Evolutionary conservation across 768 basidiomycete genomes (phyloP).

Genomic region (Russula sp.): DNA sequence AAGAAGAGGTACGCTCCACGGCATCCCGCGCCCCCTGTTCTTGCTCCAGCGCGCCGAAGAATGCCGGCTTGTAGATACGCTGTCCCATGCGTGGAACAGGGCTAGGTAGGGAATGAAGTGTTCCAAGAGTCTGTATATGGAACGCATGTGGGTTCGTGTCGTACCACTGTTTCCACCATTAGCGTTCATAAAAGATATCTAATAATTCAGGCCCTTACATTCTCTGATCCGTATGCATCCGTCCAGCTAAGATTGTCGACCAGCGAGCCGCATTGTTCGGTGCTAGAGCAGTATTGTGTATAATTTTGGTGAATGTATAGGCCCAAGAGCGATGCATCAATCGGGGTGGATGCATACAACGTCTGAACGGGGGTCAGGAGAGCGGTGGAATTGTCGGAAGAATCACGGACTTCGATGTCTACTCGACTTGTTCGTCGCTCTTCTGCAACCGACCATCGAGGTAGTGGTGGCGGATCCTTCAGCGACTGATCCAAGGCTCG

Average conservation of each 20-base stretch:
- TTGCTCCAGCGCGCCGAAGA: conserved; percentile 59
- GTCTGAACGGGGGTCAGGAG: conserved; percentile 36
- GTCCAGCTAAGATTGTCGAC: conserved; percentile 73
- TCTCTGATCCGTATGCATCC: conserved; percentile 61
- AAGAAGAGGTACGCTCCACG: conserved; percentile 49
- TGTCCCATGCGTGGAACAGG: conserved; percentile 78
- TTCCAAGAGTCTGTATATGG: conserved; percentile 73
- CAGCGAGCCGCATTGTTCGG: conserved; percentile 67
- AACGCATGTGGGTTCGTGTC: conserved; percentile 80
- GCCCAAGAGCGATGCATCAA: conserved; percentile 85
- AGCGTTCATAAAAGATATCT: not conserved
- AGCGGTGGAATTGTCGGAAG: not conserved
- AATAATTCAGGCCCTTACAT: conserved; percentile 28
- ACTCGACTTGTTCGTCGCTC: conserved; percentile 66
- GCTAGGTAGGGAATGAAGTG: conserved; percentile 79
- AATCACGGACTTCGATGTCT: conserved; percentile 57
- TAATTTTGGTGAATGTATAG: conserved; percentile 95
- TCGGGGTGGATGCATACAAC: conserved; percentile 78
- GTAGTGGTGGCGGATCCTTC: conserved; percentile 50
- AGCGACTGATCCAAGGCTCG: conserved; percentile 50
- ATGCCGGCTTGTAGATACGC: conserved; percentile 81
- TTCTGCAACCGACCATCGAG: conserved; percentile 52
- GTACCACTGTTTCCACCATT: conserved; percentile 42
- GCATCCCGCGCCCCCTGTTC: conserved; percentile 58
- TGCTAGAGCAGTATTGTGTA: conserved; percentile 69